Evolutionary conservation across 2,329 filamentous ascomycete genomes (phyloP).

Genomic region (Aspergillus alliaceus): DNA sequence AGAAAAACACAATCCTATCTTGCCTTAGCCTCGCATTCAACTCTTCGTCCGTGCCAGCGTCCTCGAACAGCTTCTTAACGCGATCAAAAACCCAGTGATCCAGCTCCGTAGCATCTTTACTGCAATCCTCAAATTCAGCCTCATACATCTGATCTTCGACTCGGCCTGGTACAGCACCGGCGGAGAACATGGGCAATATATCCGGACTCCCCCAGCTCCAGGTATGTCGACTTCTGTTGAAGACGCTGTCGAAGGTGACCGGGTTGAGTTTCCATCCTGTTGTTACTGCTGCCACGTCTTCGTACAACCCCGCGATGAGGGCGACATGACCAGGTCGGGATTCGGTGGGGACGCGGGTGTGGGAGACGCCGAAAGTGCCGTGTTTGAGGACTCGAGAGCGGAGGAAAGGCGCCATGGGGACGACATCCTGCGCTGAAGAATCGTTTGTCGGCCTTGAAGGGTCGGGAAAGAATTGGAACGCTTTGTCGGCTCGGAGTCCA

Average conservation of each 20-base stretch:
- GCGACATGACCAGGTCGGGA: slow-evolving; percentile 95
- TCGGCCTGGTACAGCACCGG: slow-evolving; percentile 82
- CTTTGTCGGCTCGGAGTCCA: slow-evolving; percentile 94
- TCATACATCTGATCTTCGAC: slow-evolving; percentile 86
- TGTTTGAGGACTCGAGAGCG: slow-evolving; percentile 84
- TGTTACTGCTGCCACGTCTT: slow-evolving; percentile 95
- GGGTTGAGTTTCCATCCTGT: slow-evolving; percentile 99
- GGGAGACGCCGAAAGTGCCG: slow-evolving; percentile 95
- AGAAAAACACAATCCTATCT: slow-evolving; percentile 90
- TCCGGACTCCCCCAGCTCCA: slow-evolving; percentile 99
- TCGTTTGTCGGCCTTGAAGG: slow-evolving; percentile 48
- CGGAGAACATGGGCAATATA: slow-evolving; percentile 94
- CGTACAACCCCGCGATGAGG: slow-evolving; percentile 92
- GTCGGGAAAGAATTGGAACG: slow-evolving; percentile 89
- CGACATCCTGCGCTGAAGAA: too few relatives aligned
- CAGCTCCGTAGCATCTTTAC: slow-evolving; percentile 73
- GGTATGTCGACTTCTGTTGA: slow-evolving; percentile 93
- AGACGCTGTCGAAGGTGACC: slow-evolving; percentile 97
- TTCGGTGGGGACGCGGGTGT: slow-evolving; percentile 94
- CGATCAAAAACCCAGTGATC: slow-evolving; percentile 96
- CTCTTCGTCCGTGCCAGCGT: slow-evolving; percentile 74
- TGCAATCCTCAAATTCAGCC: slow-evolving; percentile 86
- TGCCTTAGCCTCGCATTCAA: slow-evolving; percentile 71
- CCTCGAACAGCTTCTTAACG: slow-evolving; percentile 81
- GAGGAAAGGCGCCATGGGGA: slow-evolving; percentile 75